Base-by-base conservation (phyloP, 2,329 filamentous ascomycete species). In the Clarireedia monteithiana region DNA sequence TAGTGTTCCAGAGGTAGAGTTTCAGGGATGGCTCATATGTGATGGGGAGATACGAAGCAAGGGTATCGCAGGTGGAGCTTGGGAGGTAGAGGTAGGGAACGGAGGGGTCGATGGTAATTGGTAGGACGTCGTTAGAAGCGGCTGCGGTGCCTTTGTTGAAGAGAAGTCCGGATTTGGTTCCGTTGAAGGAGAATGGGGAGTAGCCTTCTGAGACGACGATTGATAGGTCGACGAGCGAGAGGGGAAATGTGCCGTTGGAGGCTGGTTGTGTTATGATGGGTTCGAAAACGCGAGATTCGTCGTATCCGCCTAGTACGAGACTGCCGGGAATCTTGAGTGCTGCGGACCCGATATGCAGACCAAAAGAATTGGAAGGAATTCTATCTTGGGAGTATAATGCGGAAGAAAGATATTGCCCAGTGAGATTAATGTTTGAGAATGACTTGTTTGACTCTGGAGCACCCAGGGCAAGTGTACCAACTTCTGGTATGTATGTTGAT, bases 1-100 rank as follows among this genome's bases (percentile, higher is more conserved):
- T 44, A 5, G 64, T 68, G 47, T 72, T 57, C 70, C 70, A 73
- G 48, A 70, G 58, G 48, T 71, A 73, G 14, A 72, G 60, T 1
- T 63, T 63, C 15, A 65, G 58, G 9, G 61, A 62, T 0, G 53
- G 30, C 30, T 67, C 46, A 53, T 63, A 71, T 4, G 57, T 66
- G 9, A 71, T 64, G 6, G 69, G 70, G 0, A 73, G 61, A 9
- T 63, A n/a, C 3, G 62, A 9, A 4, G 70, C 62, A 34, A 72
- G 68, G 3, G 67, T 68, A 44, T 70, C 63, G 53, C 70, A 73
- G 0, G 69, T 68, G n/a, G 60, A 64, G 40, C 63, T 56, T 0
- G 69, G 68, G 2, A 72, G 64, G 48, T 70, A 68, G 17, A 72
- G 50, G 45, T 71, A 71, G 5, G 68, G 67, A 10, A 63, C 57